Conservation (phyloP, 345 rosid species). For the Melaleuca quinquenervia region DNA sequence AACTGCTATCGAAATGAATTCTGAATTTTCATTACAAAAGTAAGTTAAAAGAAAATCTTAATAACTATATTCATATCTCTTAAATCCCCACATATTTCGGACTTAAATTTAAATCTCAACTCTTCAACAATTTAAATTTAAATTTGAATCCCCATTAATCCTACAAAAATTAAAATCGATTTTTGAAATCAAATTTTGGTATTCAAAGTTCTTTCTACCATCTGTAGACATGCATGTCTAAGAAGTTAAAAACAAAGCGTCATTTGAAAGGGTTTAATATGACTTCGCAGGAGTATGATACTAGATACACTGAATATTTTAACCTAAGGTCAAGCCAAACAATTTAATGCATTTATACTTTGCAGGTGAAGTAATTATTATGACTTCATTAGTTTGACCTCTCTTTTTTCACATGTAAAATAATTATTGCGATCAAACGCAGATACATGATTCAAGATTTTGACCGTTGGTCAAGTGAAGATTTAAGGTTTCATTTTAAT, state of each 20-base stretch:
- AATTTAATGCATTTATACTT: too few relatives aligned
- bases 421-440: too few relatives aligned
- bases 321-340: too few relatives aligned
- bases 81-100: background rate
- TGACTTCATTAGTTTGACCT: too few relatives aligned
- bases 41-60: background rate
- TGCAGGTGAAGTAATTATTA: too few relatives aligned
- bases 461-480: too few relatives aligned
- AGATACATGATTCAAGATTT: too few relatives aligned
- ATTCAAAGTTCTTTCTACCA: background rate
- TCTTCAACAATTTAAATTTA: background rate
- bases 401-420: too few relatives aligned
- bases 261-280: background rate
- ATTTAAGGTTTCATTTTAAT: too few relatives aligned
- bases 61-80: background rate
- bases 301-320: too few relatives aligned
- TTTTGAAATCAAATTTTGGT: background rate
- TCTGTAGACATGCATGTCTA: background rate
- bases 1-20: background rate
- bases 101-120: background rate
- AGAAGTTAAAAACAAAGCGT: background rate
- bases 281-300: background rate
- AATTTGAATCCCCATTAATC: background rate
- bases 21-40: background rate
- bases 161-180: background rate